Evolutionary conservation across 148 eudicot genomes (phyloP), one percentile per base, ranked within the genome.

Genomic region (Oxyria digyna): DNA sequence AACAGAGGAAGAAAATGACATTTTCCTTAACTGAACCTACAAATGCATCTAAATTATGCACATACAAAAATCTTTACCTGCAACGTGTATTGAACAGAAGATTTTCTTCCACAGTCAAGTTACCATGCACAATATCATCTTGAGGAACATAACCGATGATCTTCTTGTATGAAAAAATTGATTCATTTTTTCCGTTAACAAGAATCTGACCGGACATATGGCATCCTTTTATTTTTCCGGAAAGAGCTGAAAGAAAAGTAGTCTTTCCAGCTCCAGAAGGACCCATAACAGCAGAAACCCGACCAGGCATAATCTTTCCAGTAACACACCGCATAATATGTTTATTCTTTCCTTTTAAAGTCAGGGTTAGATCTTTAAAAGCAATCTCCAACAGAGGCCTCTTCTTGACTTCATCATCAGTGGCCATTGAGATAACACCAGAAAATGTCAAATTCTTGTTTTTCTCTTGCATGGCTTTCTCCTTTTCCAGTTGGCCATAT

Each of bases 201-300:
- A 90, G 85, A 79, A 90, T 83, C 32, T 72, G 69, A 23, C 96
- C 96, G 0, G 79, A 63, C 68, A 84, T 70, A 42, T 71, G 54
- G 68, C 96, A 90, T 8, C 93, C 93, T 0, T 81, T 80, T 14
- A 76, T 78, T 71, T 85, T 90, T 35, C 96, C 96, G 0, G 87
- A 74, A 18, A 90, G 77, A 5, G 94, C 91, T 12, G 91, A 84
- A 45, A 90, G 86, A 77, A 90, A 90, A 15, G 96, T 90, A 29
- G 96, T 90, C 75, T 90, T 90, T 23, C 96, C 96, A 4, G 96
- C 96, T 23, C 96, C 96, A 0, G 96, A 90, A 2, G 96, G 96
- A 62, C 96, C 96, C 96, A 90, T 90, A 29, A 90, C 96, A 17
- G 94, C 96, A 10, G 93, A 81, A 49, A 90, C 89, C 50, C 93